Conservation (phyloP, 78 protist genomes). For the Cyanophora paradoxa region DNA sequence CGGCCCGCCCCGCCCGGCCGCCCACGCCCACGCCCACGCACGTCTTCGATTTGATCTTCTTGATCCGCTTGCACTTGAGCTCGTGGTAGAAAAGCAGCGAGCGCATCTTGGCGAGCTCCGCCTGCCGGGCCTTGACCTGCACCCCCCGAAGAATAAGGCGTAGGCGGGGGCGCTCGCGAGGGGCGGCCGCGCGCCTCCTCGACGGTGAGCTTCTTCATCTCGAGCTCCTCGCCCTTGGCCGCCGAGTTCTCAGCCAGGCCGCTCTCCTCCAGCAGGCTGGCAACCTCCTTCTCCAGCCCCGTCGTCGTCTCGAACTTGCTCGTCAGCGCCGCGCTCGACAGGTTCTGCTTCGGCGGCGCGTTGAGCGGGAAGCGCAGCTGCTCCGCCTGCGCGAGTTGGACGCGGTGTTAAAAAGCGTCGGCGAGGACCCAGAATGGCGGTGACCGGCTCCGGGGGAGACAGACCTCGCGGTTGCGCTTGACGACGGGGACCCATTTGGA, state of each 20-base stretch:
- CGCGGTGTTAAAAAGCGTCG: no score
- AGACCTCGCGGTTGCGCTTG: conserved; percentile 7
- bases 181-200: background rate
- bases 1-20: background rate
- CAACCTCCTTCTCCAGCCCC: background rate
- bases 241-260: background rate
- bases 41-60: conserved; percentile 22
- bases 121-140: conserved; percentile 12
- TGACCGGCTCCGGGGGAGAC: no score
- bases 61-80: conserved; percentile 11
- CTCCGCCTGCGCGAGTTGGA: no score
- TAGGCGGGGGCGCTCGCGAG: background rate
- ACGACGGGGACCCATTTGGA: background rate
- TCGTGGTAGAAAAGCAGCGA: conserved; percentile 21
- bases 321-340: background rate
- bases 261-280: background rate
- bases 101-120: conserved; percentile 13
- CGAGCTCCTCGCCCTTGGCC: background rate
- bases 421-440: no score
- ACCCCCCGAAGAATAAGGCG: background rate
- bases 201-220: conserved; percentile 8
- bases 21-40: no score
- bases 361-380: conserved; percentile 6
- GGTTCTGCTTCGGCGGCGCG: background rate
- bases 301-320: background rate